Evolutionary conservation across 1,284 basidiomycete species (phyloP).

Genomic region (Papiliotrema fonsecae): DNA sequence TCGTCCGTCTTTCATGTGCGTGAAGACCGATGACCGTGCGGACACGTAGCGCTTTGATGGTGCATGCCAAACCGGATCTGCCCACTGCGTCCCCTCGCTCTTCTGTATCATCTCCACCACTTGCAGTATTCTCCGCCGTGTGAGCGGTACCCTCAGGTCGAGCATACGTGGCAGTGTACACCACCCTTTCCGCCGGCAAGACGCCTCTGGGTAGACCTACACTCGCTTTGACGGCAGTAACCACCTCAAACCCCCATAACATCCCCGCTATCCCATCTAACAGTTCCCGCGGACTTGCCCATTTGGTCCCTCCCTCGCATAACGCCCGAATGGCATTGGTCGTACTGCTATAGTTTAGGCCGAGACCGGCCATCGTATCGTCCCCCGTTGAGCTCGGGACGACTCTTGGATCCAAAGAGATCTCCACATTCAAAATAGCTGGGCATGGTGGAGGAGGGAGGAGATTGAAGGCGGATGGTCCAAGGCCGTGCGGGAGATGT

Average conservation of each 20-base stretch:
- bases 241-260: conserved; percentile 20
- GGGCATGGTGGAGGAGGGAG: conserved; percentile 38
- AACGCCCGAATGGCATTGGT: conserved; percentile 37
- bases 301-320: conserved; percentile 6
- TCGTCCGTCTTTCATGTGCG: conserved; percentile 63
- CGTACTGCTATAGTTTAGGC: conserved; percentile 47
- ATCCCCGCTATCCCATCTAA: conserved; percentile 18
- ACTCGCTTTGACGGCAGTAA: conserved; percentile 17
- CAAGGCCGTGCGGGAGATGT: conserved; percentile 40
- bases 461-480: conserved; percentile 45
- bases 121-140: too few relatives aligned
- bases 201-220: conserved; percentile 32
- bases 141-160: background rate
- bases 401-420: conserved; percentile 26
- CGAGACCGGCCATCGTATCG: conserved; percentile 38
- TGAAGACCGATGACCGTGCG: conserved; percentile 68
- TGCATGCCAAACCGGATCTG: conserved; percentile 1
- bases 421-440: conserved; percentile 28
- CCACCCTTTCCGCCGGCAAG: conserved; percentile 26
- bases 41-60: conserved; percentile 55
- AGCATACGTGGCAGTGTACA: conserved; percentile 10
- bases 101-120: background rate
- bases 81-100: background rate
- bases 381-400: conserved; percentile 30
- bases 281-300: conserved; percentile 19